Evolutionary conservation across 176 grass and related monocot genomes (phyloP).

Genomic region (Bromus sterilis): DNA sequence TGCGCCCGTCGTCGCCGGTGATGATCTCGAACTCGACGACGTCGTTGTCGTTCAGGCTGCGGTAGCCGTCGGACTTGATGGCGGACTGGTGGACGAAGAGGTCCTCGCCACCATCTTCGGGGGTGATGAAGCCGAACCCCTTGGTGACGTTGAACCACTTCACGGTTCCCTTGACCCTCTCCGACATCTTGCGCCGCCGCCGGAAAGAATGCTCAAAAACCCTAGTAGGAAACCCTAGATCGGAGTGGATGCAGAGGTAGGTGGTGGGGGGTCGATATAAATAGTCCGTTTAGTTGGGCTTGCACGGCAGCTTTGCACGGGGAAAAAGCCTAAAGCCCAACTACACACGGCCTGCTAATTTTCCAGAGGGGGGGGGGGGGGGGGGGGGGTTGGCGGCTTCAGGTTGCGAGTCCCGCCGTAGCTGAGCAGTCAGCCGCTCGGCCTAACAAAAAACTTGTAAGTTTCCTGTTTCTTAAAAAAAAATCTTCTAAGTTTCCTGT

Average conservation of each 20-base stretch:
- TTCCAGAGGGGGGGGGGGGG: too few relatives aligned
- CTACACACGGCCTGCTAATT: too few relatives aligned
- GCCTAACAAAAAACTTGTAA: too few relatives aligned
- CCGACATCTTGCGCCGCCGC: background rate
- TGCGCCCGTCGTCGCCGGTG: background rate
- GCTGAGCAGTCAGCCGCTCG: too few relatives aligned
- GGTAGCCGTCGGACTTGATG: background rate
- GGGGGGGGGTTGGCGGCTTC: too few relatives aligned
- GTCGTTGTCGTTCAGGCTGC: background rate
- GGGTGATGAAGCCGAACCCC: background rate
- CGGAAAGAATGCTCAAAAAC: background rate
- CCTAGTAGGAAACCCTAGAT: background rate
- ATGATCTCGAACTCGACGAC: background rate
- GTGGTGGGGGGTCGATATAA: background rate
- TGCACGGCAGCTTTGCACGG: background rate
- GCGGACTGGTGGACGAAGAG: background rate
- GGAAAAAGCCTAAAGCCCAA: background rate
- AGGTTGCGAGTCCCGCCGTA: too few relatives aligned
- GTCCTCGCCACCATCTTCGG: background rate
- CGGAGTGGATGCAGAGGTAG: background rate
- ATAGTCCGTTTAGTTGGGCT: background rate
- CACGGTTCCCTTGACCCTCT: background rate
- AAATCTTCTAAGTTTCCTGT: too few relatives aligned
- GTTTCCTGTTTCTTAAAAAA: too few relatives aligned
- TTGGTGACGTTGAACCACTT: background rate